These are phyloP conservation scores for Zasmidium angulare DNA, from an alignment of 2,329 filamentous ascomycete species.

Conservation along the genomic window DNA sequence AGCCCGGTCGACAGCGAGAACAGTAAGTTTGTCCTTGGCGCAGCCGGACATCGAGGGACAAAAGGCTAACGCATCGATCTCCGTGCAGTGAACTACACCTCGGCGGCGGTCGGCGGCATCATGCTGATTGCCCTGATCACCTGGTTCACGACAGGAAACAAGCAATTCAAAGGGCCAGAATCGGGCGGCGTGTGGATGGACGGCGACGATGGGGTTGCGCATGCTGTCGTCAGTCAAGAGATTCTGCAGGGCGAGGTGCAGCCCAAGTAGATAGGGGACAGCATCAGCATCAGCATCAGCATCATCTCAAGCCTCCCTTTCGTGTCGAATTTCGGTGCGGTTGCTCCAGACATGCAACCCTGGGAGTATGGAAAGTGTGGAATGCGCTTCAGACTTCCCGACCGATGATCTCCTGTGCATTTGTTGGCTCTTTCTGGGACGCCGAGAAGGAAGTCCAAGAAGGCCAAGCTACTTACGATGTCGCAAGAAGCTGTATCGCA, in stretches of 20 bases:
- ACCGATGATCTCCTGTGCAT: neutral
- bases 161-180: conserved; percentile 52
- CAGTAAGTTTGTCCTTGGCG: conserved; percentile 36
- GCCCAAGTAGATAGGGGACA: too few relatives aligned
- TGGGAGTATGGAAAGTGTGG: neutral
- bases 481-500: neutral
- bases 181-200: conserved; percentile 5
- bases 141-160: conserved; percentile 53
- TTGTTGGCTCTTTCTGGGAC: neutral
- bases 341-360: neutral
- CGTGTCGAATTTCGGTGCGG: neutral
- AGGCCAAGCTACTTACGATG: neutral
- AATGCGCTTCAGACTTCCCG: neutral
- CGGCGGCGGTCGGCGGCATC: conserved; percentile 56
- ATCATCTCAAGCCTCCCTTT: neutral
- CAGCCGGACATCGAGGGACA: neutral
- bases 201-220: conserved; percentile 1
- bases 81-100: conserved; percentile 50
- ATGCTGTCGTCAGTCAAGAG: conserved; percentile 10
- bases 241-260: neutral
- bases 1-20: conserved; percentile 54
- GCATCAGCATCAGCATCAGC: neutral
- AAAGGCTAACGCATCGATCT: neutral
- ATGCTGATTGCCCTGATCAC: conserved; percentile 52
- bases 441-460: neutral